Evolutionary conservation across 2,329 filamentous ascomycete species (phyloP).

Genomic region (Hyphodiscus sp.): DNA sequence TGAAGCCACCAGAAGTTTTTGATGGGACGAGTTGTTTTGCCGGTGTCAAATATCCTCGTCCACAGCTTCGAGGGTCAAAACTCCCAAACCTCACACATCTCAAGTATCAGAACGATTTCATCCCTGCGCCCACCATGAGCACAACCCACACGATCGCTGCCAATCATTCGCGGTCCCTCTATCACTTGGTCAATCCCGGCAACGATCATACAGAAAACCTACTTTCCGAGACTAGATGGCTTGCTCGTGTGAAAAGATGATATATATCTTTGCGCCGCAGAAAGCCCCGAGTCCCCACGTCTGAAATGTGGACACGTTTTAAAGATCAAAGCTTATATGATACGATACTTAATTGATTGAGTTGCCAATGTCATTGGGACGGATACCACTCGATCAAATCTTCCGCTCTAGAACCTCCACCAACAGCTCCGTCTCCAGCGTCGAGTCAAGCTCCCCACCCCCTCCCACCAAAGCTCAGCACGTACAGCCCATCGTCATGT

Average conservation of each 20-base stretch:
- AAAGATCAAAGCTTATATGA: neutral
- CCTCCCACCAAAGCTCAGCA: neutral
- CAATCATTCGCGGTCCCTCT: neutral
- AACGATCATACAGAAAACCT: neutral
- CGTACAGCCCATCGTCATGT: neutral
- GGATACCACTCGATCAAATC: slow-evolving; percentile 20
- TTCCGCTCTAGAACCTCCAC: slow-evolving; percentile 12
- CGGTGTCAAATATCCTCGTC: neutral
- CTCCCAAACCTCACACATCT: neutral
- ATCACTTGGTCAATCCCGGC: neutral
- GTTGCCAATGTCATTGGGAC: slow-evolving; percentile 30
- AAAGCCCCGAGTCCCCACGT: neutral
- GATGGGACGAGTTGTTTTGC: too few species aligned
- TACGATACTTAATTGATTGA: neutral
- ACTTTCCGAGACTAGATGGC: too few species aligned
- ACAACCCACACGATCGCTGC: neutral
- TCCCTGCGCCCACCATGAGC: neutral
- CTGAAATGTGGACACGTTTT: neutral
- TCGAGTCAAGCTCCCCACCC: neutral
- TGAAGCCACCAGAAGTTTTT: too few species aligned
- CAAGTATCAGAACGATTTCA: neutral
- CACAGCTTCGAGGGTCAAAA: neutral
- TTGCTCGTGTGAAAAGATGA: too few species aligned
- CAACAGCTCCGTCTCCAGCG: neutral
- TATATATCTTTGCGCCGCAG: neutral